A percentile compares a stretch with the other conserved stretches of the same genome.
These are phyloP conservation scores for Chrysophaeum taylorii DNA, from an alignment of 352 stramenopile genomes.

Conservation along the genomic window DNA sequence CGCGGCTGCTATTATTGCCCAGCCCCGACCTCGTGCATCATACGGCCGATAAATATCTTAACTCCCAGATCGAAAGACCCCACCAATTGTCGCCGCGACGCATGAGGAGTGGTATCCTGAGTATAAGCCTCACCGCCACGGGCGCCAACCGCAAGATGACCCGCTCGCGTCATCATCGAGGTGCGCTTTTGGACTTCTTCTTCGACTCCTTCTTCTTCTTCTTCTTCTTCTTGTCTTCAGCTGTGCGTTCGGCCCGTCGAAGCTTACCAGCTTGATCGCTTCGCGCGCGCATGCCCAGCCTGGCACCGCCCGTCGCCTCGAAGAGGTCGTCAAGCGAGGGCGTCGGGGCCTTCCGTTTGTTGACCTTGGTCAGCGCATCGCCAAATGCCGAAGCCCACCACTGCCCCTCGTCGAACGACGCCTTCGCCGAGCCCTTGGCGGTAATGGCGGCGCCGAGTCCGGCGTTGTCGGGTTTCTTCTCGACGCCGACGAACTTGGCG, in stretches of 20 bases:
- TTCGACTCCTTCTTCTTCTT: background rate
- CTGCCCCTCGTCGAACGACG: background rate
- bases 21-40: no score
- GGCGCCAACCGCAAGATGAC: no score
- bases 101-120: no score
- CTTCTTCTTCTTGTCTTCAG: background rate
- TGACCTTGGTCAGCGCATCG: conserved; percentile 24
- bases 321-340: conserved; percentile 60
- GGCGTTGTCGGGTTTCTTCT: conserved; percentile 69
- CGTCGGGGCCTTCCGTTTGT: conserved; percentile 17
- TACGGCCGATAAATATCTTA: no score
- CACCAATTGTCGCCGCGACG: no score
- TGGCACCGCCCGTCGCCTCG: conserved; percentile 66
- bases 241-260: conserved; percentile 37
- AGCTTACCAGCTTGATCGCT: conserved; percentile 68
- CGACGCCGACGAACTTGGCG: conserved; percentile 64
- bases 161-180: no score
- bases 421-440: background rate
- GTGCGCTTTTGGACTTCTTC: no score
- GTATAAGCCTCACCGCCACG: no score
- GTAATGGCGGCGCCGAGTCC: conserved; percentile 46
- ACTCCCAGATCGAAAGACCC: no score
- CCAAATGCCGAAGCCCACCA: conserved; percentile 18
- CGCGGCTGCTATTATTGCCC: no score
- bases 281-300: conserved; percentile 71